Evolutionary conservation across 202 grass and related monocot species (phyloP), one percentile per base, ranked within the genome.

Genomic region (Schoenoplectus triqueter): DNA sequence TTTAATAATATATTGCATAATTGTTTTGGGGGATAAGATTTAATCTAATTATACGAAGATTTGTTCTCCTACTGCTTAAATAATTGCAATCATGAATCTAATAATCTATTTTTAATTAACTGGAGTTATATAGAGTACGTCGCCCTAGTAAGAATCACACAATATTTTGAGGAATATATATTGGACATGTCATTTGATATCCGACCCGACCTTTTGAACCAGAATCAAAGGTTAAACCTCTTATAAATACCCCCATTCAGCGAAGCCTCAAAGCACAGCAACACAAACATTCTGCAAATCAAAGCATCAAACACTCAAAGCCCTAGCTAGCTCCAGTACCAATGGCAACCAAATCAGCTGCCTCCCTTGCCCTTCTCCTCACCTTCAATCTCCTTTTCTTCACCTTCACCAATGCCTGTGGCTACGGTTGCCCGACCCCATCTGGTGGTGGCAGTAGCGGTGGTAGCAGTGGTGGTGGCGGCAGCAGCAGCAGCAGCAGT

Each of bases 301-400:
- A 20, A 15, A 31, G 52, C 2, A 82, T 54, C 80, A 82, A 66
- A 22, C 60, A 47, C 18, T 20, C 39, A 49, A 44, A 55, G 54
- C 64, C 63, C 31, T 31, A 31, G 31, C 56, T 63, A 56, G 31
- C 41, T 69, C 39, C 49, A 39, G 19, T 10, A 83, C 31, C 78
- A 17, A 88, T 88, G 86, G 86, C 88, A 60, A 66, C 81, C 45
- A 80, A 66, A 45, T 47, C 18, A 45, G 47, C 77, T 46, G 77
- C 87, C 6, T 82, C 83, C 11, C 15, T 60, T 2, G 73, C 80
- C 63, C 85, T 90, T 50, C 71, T 90, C 63, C 81, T 90, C 19
- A 55, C 65, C 17, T 31, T 90, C 56, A 90, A 84, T 45, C 85
- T 90, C 14, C 46, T 85, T 65, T 84, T 87, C 66, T 87, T 90